These are phyloP conservation scores for Paecilomyces fulvus DNA, from an alignment of 2,329 filamentous ascomycete genomes.

Conservation along the genomic window DNA sequence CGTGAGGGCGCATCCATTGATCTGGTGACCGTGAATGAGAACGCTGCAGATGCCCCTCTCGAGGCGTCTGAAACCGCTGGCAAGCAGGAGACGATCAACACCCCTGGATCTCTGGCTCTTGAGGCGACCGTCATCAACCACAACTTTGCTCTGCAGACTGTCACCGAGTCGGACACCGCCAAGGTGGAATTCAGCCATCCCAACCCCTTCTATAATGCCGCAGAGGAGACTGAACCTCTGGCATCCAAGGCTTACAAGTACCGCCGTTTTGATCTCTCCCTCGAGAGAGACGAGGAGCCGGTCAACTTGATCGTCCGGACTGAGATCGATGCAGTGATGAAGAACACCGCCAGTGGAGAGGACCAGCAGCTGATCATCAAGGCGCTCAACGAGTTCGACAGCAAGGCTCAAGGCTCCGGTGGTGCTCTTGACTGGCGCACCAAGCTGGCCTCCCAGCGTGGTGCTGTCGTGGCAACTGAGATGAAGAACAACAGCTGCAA, in stretches of 20 bases:
- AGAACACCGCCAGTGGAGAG: constrained; percentile 85
- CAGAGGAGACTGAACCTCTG: constrained; percentile 85
- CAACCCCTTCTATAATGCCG: constrained; percentile 95
- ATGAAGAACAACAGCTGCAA: constrained; percentile 99
- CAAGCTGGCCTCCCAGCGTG: constrained; percentile 88
- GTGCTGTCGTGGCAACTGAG: constrained; percentile 95
- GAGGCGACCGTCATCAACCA: constrained; percentile 99
- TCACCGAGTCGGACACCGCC: constrained; percentile 67
- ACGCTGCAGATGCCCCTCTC: constrained; percentile 87
- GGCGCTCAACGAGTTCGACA: constrained; percentile 98
- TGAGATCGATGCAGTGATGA: constrained; percentile 89
- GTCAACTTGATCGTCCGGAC: constrained; percentile 89
- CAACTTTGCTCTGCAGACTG: constrained; percentile 96
- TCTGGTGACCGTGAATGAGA: constrained; percentile 98
- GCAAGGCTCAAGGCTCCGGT: constrained; percentile 90
- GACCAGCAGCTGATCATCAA: constrained; percentile 89
- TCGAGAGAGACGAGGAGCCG: constrained; percentile 84
- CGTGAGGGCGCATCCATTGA: constrained; percentile 89
- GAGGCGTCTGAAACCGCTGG: constrained; percentile 64
- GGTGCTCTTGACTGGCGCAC: constrained; percentile 94
- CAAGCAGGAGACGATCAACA: constrained; percentile 91
- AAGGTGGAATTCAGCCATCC: constrained; percentile 79
- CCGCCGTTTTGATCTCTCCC: constrained; percentile 88
- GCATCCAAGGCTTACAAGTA: constrained; percentile 99
- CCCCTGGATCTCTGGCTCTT: constrained; percentile 82